Evolutionary conservation across 2,329 filamentous ascomycete genomes (phyloP).

Genomic region (Hirsutella minnesotensis): DNA sequence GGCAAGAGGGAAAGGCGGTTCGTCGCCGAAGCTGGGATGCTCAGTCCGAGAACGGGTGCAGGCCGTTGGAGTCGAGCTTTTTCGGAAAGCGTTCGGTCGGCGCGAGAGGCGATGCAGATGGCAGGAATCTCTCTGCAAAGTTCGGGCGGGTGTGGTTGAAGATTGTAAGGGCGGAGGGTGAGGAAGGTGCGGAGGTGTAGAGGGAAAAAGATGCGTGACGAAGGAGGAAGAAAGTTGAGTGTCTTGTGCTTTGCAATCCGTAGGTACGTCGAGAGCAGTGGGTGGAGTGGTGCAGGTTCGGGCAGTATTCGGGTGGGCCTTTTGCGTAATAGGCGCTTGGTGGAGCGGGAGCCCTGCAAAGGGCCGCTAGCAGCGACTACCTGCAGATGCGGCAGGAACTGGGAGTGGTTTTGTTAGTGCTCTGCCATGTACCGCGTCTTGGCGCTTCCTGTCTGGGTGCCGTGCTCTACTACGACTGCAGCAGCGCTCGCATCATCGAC

Average conservation of each 20-base stretch:
- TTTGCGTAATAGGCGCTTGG: slow-evolving; percentile 23
- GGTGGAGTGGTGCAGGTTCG: slow-evolving; percentile 14
- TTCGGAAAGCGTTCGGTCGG: slow-evolving; percentile 3
- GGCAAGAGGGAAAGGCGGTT: background rate
- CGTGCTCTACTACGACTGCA: too few relatives aligned
- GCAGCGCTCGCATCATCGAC: background rate
- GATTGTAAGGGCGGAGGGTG: background rate
- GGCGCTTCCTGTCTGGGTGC: too few relatives aligned
- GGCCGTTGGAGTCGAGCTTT: slow-evolving; percentile 26
- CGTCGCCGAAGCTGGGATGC: slow-evolving; percentile 6
- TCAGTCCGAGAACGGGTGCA: slow-evolving; percentile 26
- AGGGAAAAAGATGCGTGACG: slow-evolving; percentile 12
- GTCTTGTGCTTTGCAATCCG: slow-evolving; percentile 4
- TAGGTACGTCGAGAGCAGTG: slow-evolving; percentile 15
- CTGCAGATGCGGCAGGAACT: background rate
- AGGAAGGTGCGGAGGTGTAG: slow-evolving; percentile 3
- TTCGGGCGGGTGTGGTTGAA: background rate
- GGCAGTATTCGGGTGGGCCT: slow-evolving; percentile 18
- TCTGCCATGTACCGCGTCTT: background rate
- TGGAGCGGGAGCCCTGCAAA: background rate
- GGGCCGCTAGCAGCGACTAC: background rate
- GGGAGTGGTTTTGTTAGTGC: background rate
- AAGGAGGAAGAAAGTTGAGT: slow-evolving; percentile 16
- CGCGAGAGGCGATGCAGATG: background rate
- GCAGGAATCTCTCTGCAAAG: background rate